Conservation (phyloP, 192 early-diverging fungal species). For the Rhizophlyctis rosea region DNA sequence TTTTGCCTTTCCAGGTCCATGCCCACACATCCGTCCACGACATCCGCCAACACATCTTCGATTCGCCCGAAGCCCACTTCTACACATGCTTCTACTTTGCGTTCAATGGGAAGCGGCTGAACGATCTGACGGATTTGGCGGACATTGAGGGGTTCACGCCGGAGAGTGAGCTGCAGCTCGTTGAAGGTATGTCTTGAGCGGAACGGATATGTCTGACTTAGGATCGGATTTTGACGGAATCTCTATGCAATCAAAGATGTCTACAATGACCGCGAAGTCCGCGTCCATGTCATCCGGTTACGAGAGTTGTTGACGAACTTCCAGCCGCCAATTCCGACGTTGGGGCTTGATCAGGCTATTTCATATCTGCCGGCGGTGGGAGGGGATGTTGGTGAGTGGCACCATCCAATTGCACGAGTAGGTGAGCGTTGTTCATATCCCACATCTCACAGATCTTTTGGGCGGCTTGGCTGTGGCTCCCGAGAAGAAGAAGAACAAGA, state of each 20-base stretch:
- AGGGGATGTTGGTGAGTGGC: conserved; percentile 50
- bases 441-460: no score
- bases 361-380: conserved; percentile 68
- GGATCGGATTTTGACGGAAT: conserved; percentile 1
- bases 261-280: conserved; percentile 93
- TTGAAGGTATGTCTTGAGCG: conserved; percentile 54
- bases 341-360: conserved; percentile 71
- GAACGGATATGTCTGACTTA: conserved; percentile 3
- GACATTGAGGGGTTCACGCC: conserved; percentile 65
- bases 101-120: conserved; percentile 68
- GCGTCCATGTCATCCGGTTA: conserved; percentile 83
- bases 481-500: conserved; percentile 29
- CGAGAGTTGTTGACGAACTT: conserved; percentile 83
- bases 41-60: conserved; percentile 81
- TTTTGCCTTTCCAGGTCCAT: conserved; percentile 17
- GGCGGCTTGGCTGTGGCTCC: no score
- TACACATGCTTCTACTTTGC: conserved; percentile 89
- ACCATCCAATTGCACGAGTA: background rate
- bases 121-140: conserved; percentile 56
- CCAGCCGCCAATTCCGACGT: conserved; percentile 51
- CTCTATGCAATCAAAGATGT: conserved; percentile 42
- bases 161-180: conserved; percentile 62
- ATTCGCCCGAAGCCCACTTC: conserved; percentile 78
- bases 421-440: conserved; percentile 7
- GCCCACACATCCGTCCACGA: conserved; percentile 68